A percentile compares a stretch with the other conserved stretches of the same genome.
phyloP scores from a whole-genome alignment of 179 eudicot species.

The Silene coronaria region DNA sequence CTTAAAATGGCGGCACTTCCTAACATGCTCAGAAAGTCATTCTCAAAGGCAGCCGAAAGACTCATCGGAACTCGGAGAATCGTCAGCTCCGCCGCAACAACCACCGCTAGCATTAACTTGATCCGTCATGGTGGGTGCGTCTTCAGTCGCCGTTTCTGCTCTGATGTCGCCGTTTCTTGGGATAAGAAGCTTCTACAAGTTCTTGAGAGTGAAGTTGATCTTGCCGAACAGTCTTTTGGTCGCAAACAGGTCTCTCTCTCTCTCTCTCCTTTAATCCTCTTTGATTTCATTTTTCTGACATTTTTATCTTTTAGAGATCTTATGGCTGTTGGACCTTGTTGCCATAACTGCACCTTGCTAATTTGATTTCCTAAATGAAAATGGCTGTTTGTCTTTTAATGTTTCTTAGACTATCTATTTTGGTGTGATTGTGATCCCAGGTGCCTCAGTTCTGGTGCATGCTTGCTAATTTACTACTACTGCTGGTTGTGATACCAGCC shows the following conservation, averaged over 20 bases:
- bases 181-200: slow-evolving; percentile 42
- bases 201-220: slow-evolving; percentile 44
- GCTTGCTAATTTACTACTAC: too few species aligned
- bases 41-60: neutral
- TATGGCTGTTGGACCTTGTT: too few species aligned
- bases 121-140: slow-evolving; percentile 31
- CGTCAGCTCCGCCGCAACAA: slow-evolving; percentile 17
- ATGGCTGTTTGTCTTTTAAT: neutral
- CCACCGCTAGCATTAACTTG: neutral
- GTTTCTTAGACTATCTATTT: too few species aligned
- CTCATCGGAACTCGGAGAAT: slow-evolving; percentile 11
- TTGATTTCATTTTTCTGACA: neutral
- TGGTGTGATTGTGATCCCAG: too few species aligned
- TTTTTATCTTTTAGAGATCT: too few species aligned
- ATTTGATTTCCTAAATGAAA: neutral
- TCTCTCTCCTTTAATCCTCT: neutral
- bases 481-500: too few species aligned
- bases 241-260: slow-evolving; percentile 25
- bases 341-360: too few species aligned
- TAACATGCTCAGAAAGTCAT: neutral
- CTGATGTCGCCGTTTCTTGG: slow-evolving; percentile 22
- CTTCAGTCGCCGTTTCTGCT: slow-evolving; percentile 19
- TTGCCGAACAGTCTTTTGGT: slow-evolving; percentile 43
- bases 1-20: neutral
- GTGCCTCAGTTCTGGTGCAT: too few species aligned